phyloP scores from a whole-genome alignment of 257 asterid genomes.

The Solanum megistacrolobum region DNA sequence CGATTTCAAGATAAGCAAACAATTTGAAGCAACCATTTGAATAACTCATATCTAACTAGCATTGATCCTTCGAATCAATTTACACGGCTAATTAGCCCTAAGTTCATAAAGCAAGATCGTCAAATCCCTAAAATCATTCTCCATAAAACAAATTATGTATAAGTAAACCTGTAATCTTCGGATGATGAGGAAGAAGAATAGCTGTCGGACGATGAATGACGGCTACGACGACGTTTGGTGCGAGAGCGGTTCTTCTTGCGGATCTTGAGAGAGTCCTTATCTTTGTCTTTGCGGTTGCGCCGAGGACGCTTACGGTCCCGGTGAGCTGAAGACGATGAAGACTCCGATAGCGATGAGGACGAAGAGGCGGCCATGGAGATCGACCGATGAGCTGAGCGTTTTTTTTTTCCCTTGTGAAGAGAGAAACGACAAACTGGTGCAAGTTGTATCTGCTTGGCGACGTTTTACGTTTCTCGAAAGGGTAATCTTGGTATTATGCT shows the following conservation, averaged over 20 bases:
- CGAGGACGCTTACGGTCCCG: conserved; percentile 41
- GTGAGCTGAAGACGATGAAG: conserved; percentile 12
- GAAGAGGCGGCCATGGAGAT: conserved; percentile 53
- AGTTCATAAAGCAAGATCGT: not conserved
- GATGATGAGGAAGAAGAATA: conserved; percentile 50
- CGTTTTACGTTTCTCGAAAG: not conserved
- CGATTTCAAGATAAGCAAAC: not conserved
- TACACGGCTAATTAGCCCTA: not conserved
- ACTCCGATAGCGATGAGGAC: conserved; percentile 31
- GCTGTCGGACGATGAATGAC: conserved; percentile 56
- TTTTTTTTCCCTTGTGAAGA: not conserved
- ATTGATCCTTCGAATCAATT: not conserved
- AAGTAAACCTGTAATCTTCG: conserved; percentile 47
- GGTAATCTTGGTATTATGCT: not conserved
- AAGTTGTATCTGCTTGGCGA: not conserved
- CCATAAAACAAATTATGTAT: not conserved
- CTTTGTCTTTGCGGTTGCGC: conserved; percentile 27
- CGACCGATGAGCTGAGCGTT: not conserved
- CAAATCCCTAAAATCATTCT: not conserved
- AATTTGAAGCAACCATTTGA: not conserved
- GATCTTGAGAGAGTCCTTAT: conserved; percentile 41
- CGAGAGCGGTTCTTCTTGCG: conserved; percentile 58
- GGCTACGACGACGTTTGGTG: conserved; percentile 62
- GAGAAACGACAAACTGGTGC: not conserved
- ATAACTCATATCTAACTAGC: not conserved